Percentiles rank a stretch among this genome's conserved stretches.
Conservation (phyloP, 2,329 filamentous ascomycete genomes). For the Coccinonectria pachysandricola region DNA sequence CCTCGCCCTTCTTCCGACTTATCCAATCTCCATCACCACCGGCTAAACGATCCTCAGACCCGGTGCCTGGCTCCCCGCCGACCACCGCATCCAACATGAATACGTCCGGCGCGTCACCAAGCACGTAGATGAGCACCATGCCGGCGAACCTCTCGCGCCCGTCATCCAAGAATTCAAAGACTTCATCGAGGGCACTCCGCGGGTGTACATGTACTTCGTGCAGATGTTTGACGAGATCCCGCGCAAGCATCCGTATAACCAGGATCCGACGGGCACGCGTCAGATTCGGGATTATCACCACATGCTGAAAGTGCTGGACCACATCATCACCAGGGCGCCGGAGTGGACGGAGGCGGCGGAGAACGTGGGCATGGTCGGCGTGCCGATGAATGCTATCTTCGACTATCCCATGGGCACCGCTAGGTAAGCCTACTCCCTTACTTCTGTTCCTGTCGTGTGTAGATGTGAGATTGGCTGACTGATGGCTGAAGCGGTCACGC, state of each 20-base stretch:
- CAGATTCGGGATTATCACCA: slow-evolving; percentile 58
- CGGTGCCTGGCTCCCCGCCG: slow-evolving; percentile 53
- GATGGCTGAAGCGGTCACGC: slow-evolving; percentile 30
- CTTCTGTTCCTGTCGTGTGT: neutral
- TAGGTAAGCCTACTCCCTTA: slow-evolving; percentile 30
- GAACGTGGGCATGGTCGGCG: slow-evolving; percentile 41
- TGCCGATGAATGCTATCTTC: slow-evolving; percentile 43
- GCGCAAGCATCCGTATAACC: slow-evolving; percentile 45
- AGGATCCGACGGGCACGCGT: slow-evolving; percentile 49
- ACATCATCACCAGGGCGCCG: slow-evolving; percentile 40
- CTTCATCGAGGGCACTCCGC: slow-evolving; percentile 53
- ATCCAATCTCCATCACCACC: neutral
- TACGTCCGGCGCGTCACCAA: slow-evolving; percentile 50
- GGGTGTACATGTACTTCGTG: slow-evolving; percentile 56
- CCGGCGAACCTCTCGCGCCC: slow-evolving; percentile 42
- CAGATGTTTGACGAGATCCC: slow-evolving; percentile 63
- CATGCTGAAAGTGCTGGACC: slow-evolving; percentile 57
- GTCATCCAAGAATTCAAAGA: slow-evolving; percentile 54
- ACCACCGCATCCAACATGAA: slow-evolving; percentile 50
- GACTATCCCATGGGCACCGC: slow-evolving; percentile 48
- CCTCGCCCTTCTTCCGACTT: no score
- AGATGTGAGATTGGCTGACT: slow-evolving; percentile 7
- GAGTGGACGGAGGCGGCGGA: slow-evolving; percentile 43
- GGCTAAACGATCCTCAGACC: slow-evolving; percentile 23
- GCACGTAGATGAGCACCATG: slow-evolving; percentile 42